Conservation (phyloP, 2,329 filamentous ascomycete genomes). For the Neopestalotiopsis sp. region DNA sequence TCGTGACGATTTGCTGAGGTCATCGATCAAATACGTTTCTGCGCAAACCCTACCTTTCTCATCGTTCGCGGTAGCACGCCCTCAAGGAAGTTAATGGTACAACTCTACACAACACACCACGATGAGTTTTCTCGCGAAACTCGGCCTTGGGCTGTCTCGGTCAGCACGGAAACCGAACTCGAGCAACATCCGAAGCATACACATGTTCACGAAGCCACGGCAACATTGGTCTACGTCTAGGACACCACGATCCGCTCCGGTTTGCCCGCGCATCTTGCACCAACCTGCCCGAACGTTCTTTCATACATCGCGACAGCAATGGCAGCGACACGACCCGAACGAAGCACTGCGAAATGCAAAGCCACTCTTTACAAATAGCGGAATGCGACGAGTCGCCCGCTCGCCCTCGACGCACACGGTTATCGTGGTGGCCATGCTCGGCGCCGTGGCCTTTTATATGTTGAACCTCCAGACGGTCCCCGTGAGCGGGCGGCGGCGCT, state of each 20-base stretch:
- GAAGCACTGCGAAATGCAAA: slow-evolving; percentile 35
- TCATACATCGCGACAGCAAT: slow-evolving; percentile 18
- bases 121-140: neutral
- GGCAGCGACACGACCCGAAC: slow-evolving; percentile 25
- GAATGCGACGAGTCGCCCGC: slow-evolving; percentile 38
- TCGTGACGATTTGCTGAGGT: neutral
- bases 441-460: slow-evolving; percentile 65
- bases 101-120: neutral
- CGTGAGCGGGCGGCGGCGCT: slow-evolving; percentile 72
- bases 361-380: slow-evolving; percentile 45
- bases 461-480: slow-evolving; percentile 75
- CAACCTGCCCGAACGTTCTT: slow-evolving; percentile 24
- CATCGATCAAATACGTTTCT: neutral
- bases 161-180: neutral
- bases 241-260: neutral
- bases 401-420: slow-evolving; percentile 47
- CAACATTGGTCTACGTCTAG: neutral
- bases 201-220: neutral
- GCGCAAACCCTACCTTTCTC: neutral
- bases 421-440: slow-evolving; percentile 45
- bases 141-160: neutral
- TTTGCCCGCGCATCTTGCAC: neutral
- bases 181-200: neutral
- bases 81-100: neutral
- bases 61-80: neutral